These are phyloP conservation scores for Diaporthe vaccinii DNA, from an alignment of 2,329 filamentous ascomycete genomes.

Conservation along the genomic window DNA sequence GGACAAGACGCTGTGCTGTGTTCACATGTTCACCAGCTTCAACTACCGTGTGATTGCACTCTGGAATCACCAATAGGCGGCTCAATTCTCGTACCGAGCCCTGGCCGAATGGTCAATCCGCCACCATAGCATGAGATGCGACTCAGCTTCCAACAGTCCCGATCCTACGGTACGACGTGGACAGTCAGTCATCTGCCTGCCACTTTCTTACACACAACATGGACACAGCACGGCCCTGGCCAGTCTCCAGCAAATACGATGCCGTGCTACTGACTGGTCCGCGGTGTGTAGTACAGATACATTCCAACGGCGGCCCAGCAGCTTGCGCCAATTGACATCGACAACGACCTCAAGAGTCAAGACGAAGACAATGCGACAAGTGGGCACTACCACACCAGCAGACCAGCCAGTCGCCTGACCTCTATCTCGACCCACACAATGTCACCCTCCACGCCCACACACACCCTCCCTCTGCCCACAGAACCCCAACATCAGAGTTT, in stretches of 20 bases:
- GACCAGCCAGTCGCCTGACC: slow-evolving; percentile 30
- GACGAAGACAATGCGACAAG: slow-evolving; percentile 2
- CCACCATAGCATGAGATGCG: slow-evolving; percentile 20
- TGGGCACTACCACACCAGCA: background rate
- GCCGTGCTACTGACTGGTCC: background rate
- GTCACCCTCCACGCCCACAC: slow-evolving; percentile 29
- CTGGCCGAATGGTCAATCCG: background rate
- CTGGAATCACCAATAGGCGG: background rate
- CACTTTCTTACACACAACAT: slow-evolving; percentile 1
- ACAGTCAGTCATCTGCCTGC: slow-evolving; percentile 33
- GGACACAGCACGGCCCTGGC: background rate
- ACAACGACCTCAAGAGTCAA: background rate
- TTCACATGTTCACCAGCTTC: slow-evolving; percentile 2
- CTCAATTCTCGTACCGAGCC: slow-evolving; percentile 4
- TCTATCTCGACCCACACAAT: slow-evolving; percentile 35
- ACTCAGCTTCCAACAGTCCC: slow-evolving; percentile 28
- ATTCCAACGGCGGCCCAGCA: slow-evolving; percentile 8
- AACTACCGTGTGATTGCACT: background rate
- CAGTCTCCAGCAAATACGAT: slow-evolving; percentile 37
- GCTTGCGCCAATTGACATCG: slow-evolving; percentile 5
- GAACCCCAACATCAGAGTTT: slow-evolving; percentile 33
- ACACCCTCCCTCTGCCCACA: background rate
- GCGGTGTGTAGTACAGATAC: background rate
- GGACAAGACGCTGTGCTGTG: slow-evolving; percentile 2
- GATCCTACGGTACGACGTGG: slow-evolving; percentile 37